These are phyloP conservation scores for Neurospora sp. DNA, from an alignment of 495 filamentous ascomycete species.

Conservation along the genomic window DNA sequence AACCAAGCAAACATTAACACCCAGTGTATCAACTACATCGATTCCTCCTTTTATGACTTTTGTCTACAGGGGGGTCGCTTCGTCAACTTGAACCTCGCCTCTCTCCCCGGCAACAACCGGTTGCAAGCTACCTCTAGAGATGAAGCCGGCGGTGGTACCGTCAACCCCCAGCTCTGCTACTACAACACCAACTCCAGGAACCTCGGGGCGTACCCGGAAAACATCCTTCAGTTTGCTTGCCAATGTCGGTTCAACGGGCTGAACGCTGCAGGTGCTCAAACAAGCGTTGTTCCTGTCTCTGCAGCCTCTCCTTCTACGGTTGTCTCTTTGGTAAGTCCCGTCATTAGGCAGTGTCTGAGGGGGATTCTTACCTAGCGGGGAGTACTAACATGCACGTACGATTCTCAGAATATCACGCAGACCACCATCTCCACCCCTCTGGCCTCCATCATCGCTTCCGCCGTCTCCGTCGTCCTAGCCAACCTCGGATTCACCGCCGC, in stretches of 20 bases:
- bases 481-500: too few species aligned
- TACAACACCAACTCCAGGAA: neutral
- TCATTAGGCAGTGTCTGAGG: neutral
- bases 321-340: neutral
- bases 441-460: too few species aligned
- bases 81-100: neutral
- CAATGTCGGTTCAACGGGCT: neutral
- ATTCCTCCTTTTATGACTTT: neutral
- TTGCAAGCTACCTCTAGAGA: too few species aligned
- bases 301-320: neutral
- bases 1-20: neutral
- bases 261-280: neutral
- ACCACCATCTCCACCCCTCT: too few species aligned
- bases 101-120: neutral
- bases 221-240: neutral
- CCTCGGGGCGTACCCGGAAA: neutral
- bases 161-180: neutral
- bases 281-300: neutral
- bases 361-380: neutral
- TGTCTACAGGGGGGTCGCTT: neutral
- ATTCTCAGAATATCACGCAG: neutral
- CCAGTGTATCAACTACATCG: neutral
- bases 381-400: neutral
- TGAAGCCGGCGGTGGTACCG: too few species aligned
- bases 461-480: too few species aligned